Percentiles rank a stretch among this genome's conserved stretches.
Conservation (phyloP, 1,284 basidiomycete genomes). For the Cerioporus squamosus region DNA sequence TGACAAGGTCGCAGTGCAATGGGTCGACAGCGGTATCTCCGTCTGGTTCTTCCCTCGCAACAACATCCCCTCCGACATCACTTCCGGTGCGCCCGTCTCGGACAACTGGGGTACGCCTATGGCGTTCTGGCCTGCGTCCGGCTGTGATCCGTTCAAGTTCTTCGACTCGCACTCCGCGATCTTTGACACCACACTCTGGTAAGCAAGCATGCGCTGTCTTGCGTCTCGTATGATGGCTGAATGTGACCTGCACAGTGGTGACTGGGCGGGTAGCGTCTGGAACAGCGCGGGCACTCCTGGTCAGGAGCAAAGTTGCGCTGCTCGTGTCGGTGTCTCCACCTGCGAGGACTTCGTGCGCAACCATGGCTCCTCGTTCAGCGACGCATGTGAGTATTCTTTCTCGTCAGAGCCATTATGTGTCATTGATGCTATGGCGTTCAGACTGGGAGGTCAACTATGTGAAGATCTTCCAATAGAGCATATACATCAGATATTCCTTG, state of each 20-base stretch:
- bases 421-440: conserved; percentile 31
- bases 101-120: conserved; percentile 75
- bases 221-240: no score
- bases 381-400: conserved; percentile 71
- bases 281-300: conserved; percentile 69
- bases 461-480: conserved; percentile 58
- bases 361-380: conserved; percentile 68
- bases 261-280: conserved; percentile 89
- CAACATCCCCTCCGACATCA: conserved; percentile 77
- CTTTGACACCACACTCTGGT: conserved; percentile 85
- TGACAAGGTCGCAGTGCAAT: conserved; percentile 57
- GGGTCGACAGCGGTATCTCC: conserved; percentile 75
- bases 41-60: conserved; percentile 81
- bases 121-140: conserved; percentile 73
- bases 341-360: conserved; percentile 79
- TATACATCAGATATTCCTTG: neutral
- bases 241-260: conserved; percentile 65
- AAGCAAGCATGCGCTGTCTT: no score
- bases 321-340: conserved; percentile 77
- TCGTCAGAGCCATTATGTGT: neutral
- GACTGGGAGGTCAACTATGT: conserved; percentile 81
- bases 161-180: conserved; percentile 80
- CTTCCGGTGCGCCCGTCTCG: conserved; percentile 67
- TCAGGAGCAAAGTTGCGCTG: conserved; percentile 80
- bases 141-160: conserved; percentile 75